Base-by-base conservation (phyloP, 306 rosid genomes). In the Inga leiocalycina region DNA sequence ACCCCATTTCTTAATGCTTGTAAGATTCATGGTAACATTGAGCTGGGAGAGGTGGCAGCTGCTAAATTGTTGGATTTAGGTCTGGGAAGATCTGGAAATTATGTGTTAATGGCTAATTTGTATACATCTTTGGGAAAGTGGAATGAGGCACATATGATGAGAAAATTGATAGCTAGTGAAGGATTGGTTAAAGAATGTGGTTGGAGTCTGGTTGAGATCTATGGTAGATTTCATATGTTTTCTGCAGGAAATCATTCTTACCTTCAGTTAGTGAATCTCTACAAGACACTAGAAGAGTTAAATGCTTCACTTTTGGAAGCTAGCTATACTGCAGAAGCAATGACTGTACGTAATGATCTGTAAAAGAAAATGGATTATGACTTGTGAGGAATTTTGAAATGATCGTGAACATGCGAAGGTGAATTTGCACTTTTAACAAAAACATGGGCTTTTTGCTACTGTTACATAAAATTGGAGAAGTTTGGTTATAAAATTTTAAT, bases 1-100 rank as follows among this genome's bases (percentile, higher is more conserved):
- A 88, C 87, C 67, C 87, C 90, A 30, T 85, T 93, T 80, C 94
- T 91, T 61, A 89, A 92, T 86, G 93, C 96, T 76, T 93, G 92
- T 70, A 84, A 89, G 84, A 87, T 85, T 76, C 89, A 83, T 27
- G 91, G 92, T 65, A 86, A 88, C 78, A 76, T 77, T 41, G 81
- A 85, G 68, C 82, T 90, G 16, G 92, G 90, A 35, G 87, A 88
- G 89, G 79, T 88, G 77, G 86, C 81, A 41, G 81, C 89, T 59
- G 67, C 35, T 30, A 80, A 80, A 81, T 85, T 91, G 79, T 78
- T 85, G 66, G 79, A 88, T 9, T 74, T 67, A 41, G 79, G 75
- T 82, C 78, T 89, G 44, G 79, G 78, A 79, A 74, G 71, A 24
- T 73, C 86, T 35, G 93, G 89, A 72, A 88, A 72, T 79, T 88